Evolutionary conservation across 202 grass and related monocot genomes (phyloP).

Genomic region (Elaeis oleifera): DNA sequence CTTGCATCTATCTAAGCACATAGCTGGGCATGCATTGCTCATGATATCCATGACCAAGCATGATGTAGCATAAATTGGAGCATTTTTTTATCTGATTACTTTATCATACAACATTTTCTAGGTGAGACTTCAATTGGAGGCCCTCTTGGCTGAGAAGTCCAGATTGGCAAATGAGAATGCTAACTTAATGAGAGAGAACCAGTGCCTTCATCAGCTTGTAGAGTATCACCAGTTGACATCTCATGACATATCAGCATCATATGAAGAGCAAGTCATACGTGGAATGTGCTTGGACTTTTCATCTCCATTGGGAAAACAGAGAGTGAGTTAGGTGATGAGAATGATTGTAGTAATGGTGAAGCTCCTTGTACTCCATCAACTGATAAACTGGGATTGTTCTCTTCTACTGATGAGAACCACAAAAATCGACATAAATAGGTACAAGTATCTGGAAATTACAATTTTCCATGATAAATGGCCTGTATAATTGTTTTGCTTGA

Average conservation of each 20-base stretch:
- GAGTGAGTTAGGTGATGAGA: conserved; percentile 12
- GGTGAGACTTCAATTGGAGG: conserved; percentile 86
- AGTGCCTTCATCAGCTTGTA: conserved; percentile 72
- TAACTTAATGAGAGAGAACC: conserved; percentile 63
- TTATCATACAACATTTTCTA: conserved; percentile 17
- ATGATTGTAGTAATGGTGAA: background rate
- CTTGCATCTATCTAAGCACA: too few relatives aligned
- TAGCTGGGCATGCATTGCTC: too few relatives aligned
- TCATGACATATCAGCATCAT: conserved; percentile 50
- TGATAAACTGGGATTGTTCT: conserved; percentile 11
- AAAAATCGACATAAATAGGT: too few relatives aligned
- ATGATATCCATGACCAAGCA: too few relatives aligned
- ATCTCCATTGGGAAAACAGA: conserved; percentile 37
- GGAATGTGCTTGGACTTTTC: conserved; percentile 63
- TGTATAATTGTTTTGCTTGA: too few relatives aligned
- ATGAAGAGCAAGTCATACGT: conserved; percentile 53
- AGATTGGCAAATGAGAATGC: conserved; percentile 80
- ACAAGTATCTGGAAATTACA: too few relatives aligned
- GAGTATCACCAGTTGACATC: conserved; percentile 95
- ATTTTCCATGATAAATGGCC: too few relatives aligned
- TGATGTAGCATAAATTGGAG: background rate
- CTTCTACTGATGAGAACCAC: too few relatives aligned
- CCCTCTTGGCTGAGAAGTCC: conserved; percentile 76
- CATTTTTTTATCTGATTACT: conserved; percentile 2
- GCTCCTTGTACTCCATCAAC: conserved; percentile 13